A percentile compares a stretch with the other conserved stretches of the same genome.
These are phyloP conservation scores for Psidium friedrichsthalianum DNA, from an alignment of 345 rosid species.

Conservation along the genomic window DNA sequence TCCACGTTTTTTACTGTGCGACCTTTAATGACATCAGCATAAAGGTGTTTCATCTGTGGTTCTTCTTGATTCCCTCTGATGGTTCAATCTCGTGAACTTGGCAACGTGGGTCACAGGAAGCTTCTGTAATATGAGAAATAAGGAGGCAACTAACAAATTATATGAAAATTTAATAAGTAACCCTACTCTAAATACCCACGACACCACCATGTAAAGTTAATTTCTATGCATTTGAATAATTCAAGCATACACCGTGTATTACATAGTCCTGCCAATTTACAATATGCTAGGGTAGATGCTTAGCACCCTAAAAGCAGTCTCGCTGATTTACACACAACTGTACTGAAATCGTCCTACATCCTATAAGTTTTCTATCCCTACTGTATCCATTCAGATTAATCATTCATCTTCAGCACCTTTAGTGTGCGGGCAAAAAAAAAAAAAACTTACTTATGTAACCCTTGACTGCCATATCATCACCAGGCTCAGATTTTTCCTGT, in stretches of 20 bases:
- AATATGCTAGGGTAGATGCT: neutral
- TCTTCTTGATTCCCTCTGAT: constrained; percentile 25
- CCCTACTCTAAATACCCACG: neutral
- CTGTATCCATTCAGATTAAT: neutral
- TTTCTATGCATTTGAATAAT: neutral
- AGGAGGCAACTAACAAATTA: neutral
- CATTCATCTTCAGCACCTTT: neutral
- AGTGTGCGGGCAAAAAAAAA: neutral
- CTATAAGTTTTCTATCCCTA: neutral
- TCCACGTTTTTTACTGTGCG: constrained; percentile 45
- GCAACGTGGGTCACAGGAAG: constrained; percentile 26
- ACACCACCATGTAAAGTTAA: neutral
- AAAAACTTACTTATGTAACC: constrained; percentile 41
- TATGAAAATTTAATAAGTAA: neutral
- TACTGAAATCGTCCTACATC: neutral
- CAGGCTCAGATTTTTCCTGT: constrained; percentile 46
- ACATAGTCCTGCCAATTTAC: neutral
- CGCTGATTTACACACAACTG: neutral
- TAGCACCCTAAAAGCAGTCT: neutral
- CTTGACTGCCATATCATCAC: constrained; percentile 29
- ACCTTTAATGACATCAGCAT: constrained; percentile 17
- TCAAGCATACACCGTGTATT: neutral
- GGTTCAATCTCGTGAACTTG: constrained; percentile 35
- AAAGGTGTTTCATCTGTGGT: constrained; percentile 17
- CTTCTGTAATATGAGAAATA: constrained; percentile 32